Base-by-base conservation (phyloP, 345 rosid genomes). In the Arabis hirsuta region DNA sequence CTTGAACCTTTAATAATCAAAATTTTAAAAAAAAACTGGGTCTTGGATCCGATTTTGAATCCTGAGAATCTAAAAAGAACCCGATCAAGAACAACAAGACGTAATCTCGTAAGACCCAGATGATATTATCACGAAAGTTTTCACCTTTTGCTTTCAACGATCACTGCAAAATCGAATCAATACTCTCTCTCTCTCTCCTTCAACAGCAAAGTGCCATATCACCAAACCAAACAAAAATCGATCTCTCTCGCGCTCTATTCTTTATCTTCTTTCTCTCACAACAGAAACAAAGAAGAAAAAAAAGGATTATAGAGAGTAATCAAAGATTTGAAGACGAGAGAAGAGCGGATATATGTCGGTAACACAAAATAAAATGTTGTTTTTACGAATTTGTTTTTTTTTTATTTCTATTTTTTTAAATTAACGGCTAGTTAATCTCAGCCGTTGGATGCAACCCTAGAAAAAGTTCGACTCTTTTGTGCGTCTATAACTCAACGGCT, bases 381-480 rank as follows among this genome's bases (percentile, higher is more conserved):
- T 48, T 69, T 60, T 34, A 46, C 29, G 41, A 52, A n/a, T 52
- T 65, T 31, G 16, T 67, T 27, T 1, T 24, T 1, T 24, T 42
- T 53, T 22, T 22, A 22, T 22, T 22, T 16, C 16, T 22, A 22
- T 2, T 53, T 60, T 39, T 0, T 2, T 1, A 27, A 27, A 62
- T 29, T 14, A 92, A 92, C 93, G 92, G 96, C 93, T 90, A 90
- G 87, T 85, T 46, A 73, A 81, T 71, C 0, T 0, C 12, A 78
- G 69, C 98, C 96, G 88, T 85, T 63, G 11, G 94, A 89, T 91
- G 71, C 7, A 12, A 9, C 55, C 24, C 2, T 13, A 24, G 59
- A 65, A 73, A 71, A 65, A 62, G 78, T 78, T 67, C 77, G 65
- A 54, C 54, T 73, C 73, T 80, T 62, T 66, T 54, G 11, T 36